Evolutionary conservation across 768 basidiomycete species (phyloP).

Genomic region (Termitomyces sp.): DNA sequence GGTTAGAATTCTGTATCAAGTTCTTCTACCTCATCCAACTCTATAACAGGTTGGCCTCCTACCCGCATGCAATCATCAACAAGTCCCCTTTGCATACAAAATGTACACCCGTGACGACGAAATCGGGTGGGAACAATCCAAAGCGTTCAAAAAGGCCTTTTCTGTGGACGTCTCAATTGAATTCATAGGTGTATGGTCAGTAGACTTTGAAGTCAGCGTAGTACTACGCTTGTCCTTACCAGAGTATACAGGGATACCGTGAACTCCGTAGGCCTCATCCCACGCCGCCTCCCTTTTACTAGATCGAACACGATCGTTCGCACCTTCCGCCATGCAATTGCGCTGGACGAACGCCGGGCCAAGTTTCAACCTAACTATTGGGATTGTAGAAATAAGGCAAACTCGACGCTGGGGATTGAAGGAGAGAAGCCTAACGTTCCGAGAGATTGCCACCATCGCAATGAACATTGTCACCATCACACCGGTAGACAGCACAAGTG

Average conservation of each 20-base stretch:
- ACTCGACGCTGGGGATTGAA: slow-evolving; percentile 7
- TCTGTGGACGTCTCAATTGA: slow-evolving; percentile 32
- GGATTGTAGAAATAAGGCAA: slow-evolving; percentile 23
- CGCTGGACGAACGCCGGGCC: slow-evolving; percentile 52
- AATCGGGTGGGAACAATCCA: slow-evolving; percentile 25
- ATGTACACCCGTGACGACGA: slow-evolving; percentile 37
- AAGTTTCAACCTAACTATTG: slow-evolving; percentile 46
- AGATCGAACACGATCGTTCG: slow-evolving; percentile 43
- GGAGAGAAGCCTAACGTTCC: slow-evolving; percentile 9
- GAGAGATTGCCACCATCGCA: not conserved
- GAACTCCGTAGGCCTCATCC: slow-evolving; percentile 47
- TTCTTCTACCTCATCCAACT: slow-evolving; percentile 32
- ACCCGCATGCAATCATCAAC: slow-evolving; percentile 49
- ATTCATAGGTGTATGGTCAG: slow-evolving; percentile 25
- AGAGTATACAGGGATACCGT: slow-evolving; percentile 51
- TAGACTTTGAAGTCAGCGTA: not conserved
- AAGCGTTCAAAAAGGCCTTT: slow-evolving; percentile 45
- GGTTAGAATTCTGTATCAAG: slow-evolving; percentile 19
- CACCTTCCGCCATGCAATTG: slow-evolving; percentile 50
- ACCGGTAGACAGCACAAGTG: not conserved
- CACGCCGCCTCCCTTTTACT: slow-evolving; percentile 46
- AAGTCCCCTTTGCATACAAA: slow-evolving; percentile 59
- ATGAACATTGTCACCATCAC: not conserved
- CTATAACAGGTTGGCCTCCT: slow-evolving; percentile 47
- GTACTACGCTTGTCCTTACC: slow-evolving; percentile 28